Percentiles rank a stretch among this genome's conserved stretches.
Conservation (phyloP, 345 rosid species). For the Lagerstroemia speciosa region DNA sequence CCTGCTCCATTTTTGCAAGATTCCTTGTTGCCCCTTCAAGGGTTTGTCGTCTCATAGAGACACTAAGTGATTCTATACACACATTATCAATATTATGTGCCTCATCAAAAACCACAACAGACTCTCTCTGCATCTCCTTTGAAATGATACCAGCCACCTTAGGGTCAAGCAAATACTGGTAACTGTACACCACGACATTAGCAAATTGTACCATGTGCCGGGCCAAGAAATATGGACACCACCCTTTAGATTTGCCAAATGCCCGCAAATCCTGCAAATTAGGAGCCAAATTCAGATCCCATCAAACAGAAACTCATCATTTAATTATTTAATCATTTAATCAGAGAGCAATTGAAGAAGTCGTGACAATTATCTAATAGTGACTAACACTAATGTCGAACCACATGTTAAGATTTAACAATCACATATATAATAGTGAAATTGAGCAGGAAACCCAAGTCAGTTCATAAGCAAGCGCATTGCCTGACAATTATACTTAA, state of each 20-base stretch:
- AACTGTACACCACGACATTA: constrained; percentile 88
- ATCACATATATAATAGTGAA: background rate
- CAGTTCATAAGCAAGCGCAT: background rate
- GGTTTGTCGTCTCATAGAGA: constrained; percentile 80
- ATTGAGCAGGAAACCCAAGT: background rate
- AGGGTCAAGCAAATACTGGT: constrained; percentile 94
- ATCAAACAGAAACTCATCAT: background rate
- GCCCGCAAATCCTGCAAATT: constrained; percentile 62
- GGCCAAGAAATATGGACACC: constrained; percentile 94
- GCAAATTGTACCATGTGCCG: constrained; percentile 95
- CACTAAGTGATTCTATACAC: constrained; percentile 97
- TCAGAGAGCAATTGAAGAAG: background rate
- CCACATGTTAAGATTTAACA: background rate
- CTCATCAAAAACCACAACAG: constrained; percentile 94
- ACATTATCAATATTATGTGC: constrained; percentile 97
- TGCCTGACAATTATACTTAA: background rate
- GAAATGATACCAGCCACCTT: constrained; percentile 97
- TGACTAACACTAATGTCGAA: background rate
- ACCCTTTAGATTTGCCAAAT: constrained; percentile 73
- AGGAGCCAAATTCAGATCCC: constrained; percentile 3
- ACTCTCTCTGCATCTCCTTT: constrained; percentile 90
- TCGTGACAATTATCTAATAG: background rate
- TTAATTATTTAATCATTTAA: background rate
- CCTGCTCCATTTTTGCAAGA: constrained; percentile 58
- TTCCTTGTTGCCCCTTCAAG: constrained; percentile 93